Evolutionary conservation across 768 basidiomycete species (phyloP), one percentile per base, ranked within the genome.

Genomic region (Boletus coccyginus): DNA sequence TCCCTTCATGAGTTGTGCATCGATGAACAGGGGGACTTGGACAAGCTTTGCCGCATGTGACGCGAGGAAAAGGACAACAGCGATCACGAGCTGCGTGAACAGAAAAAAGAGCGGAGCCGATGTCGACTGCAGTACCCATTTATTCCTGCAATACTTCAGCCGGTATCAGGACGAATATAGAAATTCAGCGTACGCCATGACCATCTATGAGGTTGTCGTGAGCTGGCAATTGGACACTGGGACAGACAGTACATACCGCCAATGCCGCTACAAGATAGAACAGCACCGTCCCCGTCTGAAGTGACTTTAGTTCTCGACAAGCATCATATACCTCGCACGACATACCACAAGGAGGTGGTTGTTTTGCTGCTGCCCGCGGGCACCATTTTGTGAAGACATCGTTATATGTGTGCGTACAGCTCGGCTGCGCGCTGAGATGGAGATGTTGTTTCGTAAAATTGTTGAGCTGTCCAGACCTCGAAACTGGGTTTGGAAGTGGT

Each of bases 251-350:
- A 85, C 92, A 64, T 73, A 94, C 92, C 67, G 89, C 81, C 55
- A 94, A 73, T 24, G 92, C 92, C 52, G 92, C 92, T n/a, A 93
- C 81, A 53, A 95, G 82, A 69, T 95, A 95, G 73, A 95, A 95
- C 13, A 80, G 68, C 9, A 94, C 90, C 9, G 91, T 90, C 44
- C 81, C 87, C 38, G 74, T 80, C 91, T 92, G 64, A 51, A 40
- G 27, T 10, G 31, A 27, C 47, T 56, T 63, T 19, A 62, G 58
- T 38, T 32, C 6, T 36, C 31, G n/a, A 59, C 33, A 31, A 24
- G 17, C 7, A 49, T 38, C 52, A 55, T 39, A 32, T 19, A 38
- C 13, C 43, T 33, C 7, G 45, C 35, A 55, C 35, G 44, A 63
- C 73, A 55, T 64, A 72, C 71, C 40, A 74, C 71, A 11, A 69